Conservation (phyloP, 108 stramenopile species). For the Stephanodiscus minutulus region DNA sequence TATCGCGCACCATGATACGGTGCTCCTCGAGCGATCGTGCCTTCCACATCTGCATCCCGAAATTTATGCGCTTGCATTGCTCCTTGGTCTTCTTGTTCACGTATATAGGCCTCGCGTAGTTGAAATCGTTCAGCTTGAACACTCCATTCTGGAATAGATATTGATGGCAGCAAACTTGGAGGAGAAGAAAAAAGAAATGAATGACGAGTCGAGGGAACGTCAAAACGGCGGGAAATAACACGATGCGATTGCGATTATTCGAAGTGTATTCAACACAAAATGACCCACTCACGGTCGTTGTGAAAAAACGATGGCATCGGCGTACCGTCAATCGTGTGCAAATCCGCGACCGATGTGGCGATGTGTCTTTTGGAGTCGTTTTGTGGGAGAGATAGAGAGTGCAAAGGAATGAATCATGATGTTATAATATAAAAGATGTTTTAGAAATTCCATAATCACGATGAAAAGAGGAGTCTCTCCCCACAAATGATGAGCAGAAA, state of each 20-base stretch:
- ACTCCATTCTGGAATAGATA: conserved; percentile 59
- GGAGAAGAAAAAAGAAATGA: not conserved
- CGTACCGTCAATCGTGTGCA: conserved; percentile 56
- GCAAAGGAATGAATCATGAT: too few relatives aligned
- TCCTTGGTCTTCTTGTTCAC: conserved; percentile 24
- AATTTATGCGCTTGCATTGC: conserved; percentile 16
- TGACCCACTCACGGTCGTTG: conserved; percentile 46
- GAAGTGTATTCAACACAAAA: not conserved
- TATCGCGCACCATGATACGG: not conserved
- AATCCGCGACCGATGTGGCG: conserved; percentile 56
- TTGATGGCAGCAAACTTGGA: conserved; percentile 54
- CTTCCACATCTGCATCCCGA: conserved; percentile 47
- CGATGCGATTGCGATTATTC: too few relatives aligned
- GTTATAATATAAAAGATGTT: too few relatives aligned
- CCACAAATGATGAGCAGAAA: too few relatives aligned
- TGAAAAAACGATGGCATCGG: conserved; percentile 43
- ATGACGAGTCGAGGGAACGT: not conserved
- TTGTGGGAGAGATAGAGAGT: not conserved
- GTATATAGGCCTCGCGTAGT: conserved; percentile 47
- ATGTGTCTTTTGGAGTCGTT: conserved; percentile 46
- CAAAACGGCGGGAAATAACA: not conserved
- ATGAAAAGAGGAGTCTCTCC: too few relatives aligned
- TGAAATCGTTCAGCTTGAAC: conserved; percentile 64
- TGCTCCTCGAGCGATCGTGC: conserved; percentile 44
- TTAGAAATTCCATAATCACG: too few relatives aligned